phyloP scores from a whole-genome alignment of 805 yeast species.

The Myxozyma nipponensis region DNA sequence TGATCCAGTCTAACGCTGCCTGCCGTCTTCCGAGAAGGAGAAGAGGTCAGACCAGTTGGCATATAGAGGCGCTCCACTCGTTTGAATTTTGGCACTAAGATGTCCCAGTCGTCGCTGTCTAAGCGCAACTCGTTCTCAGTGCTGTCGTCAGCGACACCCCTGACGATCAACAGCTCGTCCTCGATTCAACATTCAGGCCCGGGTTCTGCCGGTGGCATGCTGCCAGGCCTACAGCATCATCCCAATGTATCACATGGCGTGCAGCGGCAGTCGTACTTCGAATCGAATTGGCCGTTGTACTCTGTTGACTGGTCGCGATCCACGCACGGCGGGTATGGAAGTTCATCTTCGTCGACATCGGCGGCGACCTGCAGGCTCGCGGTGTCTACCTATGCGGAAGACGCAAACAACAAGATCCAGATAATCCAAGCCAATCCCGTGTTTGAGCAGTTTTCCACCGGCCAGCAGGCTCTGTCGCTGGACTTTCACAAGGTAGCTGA shows the following conservation, averaged over 20 bases:
- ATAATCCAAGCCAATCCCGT: slow-evolving; percentile 31
- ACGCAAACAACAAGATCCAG: no score
- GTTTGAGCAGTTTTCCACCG: slow-evolving; percentile 30
- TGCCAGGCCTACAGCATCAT: no score
- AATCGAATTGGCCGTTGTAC: slow-evolving; percentile 49
- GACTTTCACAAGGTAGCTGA: slow-evolving; percentile 52
- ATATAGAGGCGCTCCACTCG: background rate
- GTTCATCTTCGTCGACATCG: slow-evolving; percentile 15
- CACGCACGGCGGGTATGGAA: background rate
- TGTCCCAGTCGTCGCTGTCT: slow-evolving; percentile 20
- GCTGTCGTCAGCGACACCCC: slow-evolving; percentile 9
- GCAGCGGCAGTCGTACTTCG: slow-evolving; percentile 33
- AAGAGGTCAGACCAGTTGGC: no score
- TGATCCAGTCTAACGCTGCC: no score
- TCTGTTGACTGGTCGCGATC: slow-evolving; percentile 51
- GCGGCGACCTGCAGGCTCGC: slow-evolving; percentile 50
- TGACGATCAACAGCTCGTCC: no score
- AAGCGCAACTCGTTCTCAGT: slow-evolving; percentile 21
- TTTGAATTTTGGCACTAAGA: background rate
- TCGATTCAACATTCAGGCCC: no score
- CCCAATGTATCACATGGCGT: no score
- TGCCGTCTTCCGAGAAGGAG: no score
- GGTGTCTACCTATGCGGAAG: slow-evolving; percentile 70
- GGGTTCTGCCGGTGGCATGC: no score
- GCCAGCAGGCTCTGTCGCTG: slow-evolving; percentile 29